Evolutionary conservation across 2,329 filamentous ascomycete species (phyloP).

Genomic region (Talaromyces islandicus): DNA sequence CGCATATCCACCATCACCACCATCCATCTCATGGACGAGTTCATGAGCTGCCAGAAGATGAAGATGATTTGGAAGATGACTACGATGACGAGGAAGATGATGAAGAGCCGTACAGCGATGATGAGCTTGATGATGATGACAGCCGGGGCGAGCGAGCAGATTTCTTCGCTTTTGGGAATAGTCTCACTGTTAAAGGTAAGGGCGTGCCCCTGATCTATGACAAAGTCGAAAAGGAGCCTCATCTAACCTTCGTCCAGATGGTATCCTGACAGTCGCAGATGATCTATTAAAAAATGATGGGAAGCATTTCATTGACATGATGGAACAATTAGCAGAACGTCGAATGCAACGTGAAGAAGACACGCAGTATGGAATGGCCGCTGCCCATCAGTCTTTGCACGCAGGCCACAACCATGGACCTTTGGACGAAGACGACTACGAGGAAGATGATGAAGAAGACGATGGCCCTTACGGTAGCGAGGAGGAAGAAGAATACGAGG

Average conservation of each 20-base stretch:
- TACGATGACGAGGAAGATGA: constrained; percentile 59
- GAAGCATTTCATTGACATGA: constrained; percentile 99
- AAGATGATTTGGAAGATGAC: constrained; percentile 41
- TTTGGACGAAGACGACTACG: constrained; percentile 67
- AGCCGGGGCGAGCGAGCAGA: constrained; percentile 62
- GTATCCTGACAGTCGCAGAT: constrained; percentile 96
- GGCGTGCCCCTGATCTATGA: constrained; percentile 11
- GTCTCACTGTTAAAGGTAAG: constrained; percentile 82
- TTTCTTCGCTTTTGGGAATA: constrained; percentile 97
- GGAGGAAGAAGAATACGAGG: constrained; percentile 60
- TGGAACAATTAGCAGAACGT: constrained; percentile 97
- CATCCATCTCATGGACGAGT: constrained; percentile 61
- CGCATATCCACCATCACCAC: constrained; percentile 50
- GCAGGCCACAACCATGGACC: constrained; percentile 70
- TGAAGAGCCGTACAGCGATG: constrained; percentile 61
- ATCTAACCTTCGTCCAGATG: constrained; percentile 51
- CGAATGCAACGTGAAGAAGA: constrained; percentile 96
- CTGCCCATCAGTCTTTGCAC: constrained; percentile 54
- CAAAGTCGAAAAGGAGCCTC: constrained; percentile 25
- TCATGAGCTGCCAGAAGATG: constrained; percentile 52
- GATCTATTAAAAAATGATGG: constrained; percentile 98
- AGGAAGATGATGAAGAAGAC: constrained; percentile 72
- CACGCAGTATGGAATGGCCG: constrained; percentile 61
- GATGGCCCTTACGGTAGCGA: constrained; percentile 50
- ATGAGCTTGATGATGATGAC: constrained; percentile 59